A percentile compares a stretch with the other conserved stretches of the same genome.
Evolutionary conservation across 179 eudicot genomes (phyloP).

Genomic region (Corrigiola litoralis): DNA sequence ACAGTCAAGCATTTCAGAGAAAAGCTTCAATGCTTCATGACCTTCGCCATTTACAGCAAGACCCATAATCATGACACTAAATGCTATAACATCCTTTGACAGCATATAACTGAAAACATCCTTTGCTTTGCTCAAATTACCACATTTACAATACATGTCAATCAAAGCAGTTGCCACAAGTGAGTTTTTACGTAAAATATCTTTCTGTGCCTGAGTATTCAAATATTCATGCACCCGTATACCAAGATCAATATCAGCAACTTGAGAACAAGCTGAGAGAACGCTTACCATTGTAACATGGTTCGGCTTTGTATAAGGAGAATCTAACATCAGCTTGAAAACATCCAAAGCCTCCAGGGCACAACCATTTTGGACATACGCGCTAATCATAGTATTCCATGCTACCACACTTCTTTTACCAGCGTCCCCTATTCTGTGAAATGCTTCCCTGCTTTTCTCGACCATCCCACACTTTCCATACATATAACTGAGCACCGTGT

Average conservation of each 20-base stretch:
- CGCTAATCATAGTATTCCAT: constrained; percentile 70
- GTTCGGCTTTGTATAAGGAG: constrained; percentile 46
- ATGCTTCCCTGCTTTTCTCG: constrained; percentile 51
- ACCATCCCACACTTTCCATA: constrained; percentile 51
- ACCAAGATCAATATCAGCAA: constrained; percentile 71
- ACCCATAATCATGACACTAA: constrained; percentile 88
- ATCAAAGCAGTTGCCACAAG: constrained; percentile 68
- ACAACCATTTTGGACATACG: constrained; percentile 63
- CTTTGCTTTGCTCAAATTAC: constrained; percentile 48
- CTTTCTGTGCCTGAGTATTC: constrained; percentile 39
- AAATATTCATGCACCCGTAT: constrained; percentile 57
- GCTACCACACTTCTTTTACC: constrained; percentile 65
- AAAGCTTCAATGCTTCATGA: constrained; percentile 50
- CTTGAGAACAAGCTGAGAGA: constrained; percentile 81
- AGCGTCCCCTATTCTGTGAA: constrained; percentile 42
- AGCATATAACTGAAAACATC: constrained; percentile 42
- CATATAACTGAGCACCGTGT: constrained; percentile 53
- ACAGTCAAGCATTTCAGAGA: constrained; percentile 36
- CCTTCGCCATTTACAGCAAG: constrained; percentile 77
- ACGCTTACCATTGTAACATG: constrained; percentile 80
- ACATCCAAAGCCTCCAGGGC: constrained; percentile 52
- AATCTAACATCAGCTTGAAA: constrained; percentile 47
- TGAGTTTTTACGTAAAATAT: constrained; percentile 38
- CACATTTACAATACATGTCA: constrained; percentile 84
- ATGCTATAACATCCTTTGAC: constrained; percentile 56